Conservation (phyloP, 2,329 filamentous ascomycete species). For the Neopestalotiopsis sp. region DNA sequence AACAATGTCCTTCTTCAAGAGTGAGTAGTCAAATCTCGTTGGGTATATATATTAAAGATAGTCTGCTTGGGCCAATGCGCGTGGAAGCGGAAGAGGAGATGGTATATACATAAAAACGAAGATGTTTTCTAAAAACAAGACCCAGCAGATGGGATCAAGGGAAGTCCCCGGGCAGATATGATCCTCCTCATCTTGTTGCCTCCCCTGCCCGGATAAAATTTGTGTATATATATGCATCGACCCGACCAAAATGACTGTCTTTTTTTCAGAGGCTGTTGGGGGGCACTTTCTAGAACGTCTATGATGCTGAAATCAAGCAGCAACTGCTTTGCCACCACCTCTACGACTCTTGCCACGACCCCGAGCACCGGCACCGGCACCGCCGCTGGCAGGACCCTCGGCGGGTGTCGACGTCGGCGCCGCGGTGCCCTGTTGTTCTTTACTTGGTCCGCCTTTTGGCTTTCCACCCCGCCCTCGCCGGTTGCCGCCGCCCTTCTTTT, state of each 20-base stretch:
- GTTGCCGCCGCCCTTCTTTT: conserved; percentile 32
- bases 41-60: no score
- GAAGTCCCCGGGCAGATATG: no score
- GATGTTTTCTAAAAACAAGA: no score
- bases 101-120: no score
- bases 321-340: conserved; percentile 13
- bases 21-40: no score
- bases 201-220: not conserved
- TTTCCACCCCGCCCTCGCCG: conserved; percentile 28
- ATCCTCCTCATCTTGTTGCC: no score
- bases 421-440: conserved; percentile 3
- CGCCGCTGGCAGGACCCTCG: not conserved
- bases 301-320: not conserved
- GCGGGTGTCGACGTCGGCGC: not conserved
- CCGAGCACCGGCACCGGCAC: not conserved
- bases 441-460: conserved; percentile 22
- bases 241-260: not conserved
- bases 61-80: no score
- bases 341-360: conserved; percentile 12
- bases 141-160: no score
- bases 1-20: no score
- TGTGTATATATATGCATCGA: not conserved
- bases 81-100: no score
- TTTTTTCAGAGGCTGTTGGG: not conserved
- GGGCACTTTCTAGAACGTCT: not conserved